Evolutionary conservation across 345 rosid genomes (phyloP), one percentile per base, ranked within the genome.

Genomic region (Eucalyptus coolabah): DNA sequence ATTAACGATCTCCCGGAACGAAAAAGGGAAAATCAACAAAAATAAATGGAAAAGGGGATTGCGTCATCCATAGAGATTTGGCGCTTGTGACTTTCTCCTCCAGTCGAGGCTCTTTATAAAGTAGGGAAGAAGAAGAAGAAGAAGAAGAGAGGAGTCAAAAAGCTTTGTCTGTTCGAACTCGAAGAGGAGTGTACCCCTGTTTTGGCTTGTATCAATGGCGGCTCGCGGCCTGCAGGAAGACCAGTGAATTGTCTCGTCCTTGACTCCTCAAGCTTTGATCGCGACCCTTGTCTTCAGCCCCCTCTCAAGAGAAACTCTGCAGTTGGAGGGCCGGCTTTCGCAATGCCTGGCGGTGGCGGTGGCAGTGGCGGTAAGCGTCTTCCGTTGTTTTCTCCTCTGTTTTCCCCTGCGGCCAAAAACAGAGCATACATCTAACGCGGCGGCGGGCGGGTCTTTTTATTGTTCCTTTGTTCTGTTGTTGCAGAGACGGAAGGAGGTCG

Each of bases 401-500:
- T 77, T 77, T 12, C 16, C 30, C 47, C 45, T 30, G 16, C 47
- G 15, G 85, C 47, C 47, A 1, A 40, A 77, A 77, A 13, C 85
- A 77, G 85, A 77, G 85, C 28, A 2, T 37, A 24, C 28, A 2
- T 37, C 44, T 2, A 34, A 18, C 44, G 44, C 44, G 24, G 26
- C 24, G 81, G 63, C 13, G 30, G n/a, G n/a, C n/a, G n/a, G n/a
- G n/a, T n/a, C n/a, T n/a, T 9, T 9, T 34, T 9, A 12, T 60
- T 6, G 69, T 13, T 63, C 32, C 4, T 69, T 3, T 32, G 7
- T n/a, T 34, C 5, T 59, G 26, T 45, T 85, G 26, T 42, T 44
- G 88, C 83, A 94, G 95, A 90, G 91, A 90, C 60, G 88, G 93
- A 88, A 69, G 90, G 92, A 90, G 87, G 72, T 88, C 90, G 67